phyloP scores from a whole-genome alignment of 116 monocot species.

The Cymodocea nodosa region DNA sequence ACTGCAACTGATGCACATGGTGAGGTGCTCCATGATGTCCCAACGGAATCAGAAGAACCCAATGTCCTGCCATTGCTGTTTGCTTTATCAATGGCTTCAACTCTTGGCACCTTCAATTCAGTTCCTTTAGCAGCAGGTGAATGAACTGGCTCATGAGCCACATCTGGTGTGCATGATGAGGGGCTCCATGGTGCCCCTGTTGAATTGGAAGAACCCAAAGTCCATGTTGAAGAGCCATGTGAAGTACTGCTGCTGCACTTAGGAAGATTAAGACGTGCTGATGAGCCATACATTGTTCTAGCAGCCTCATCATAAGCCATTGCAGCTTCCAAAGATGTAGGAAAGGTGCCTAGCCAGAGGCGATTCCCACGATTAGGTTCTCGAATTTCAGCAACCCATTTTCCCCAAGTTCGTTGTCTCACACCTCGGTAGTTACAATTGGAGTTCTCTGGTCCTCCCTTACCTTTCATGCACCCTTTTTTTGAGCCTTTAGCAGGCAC shows the following conservation, averaged over 20 bases:
- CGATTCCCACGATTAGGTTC: conserved; percentile 9
- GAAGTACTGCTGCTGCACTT: conserved; percentile 6
- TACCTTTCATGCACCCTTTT: conserved; percentile 43
- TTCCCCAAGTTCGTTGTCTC: conserved; percentile 19
- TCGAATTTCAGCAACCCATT: conserved; percentile 16
- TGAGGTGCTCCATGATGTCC: too few relatives aligned
- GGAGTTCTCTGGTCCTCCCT: conserved; percentile 31
- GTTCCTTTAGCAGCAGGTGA: not conserved
- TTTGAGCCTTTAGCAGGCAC: conserved; percentile 38
- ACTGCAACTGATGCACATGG: not conserved
- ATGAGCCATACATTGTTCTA: conserved; percentile 8
- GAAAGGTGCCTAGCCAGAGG: conserved; percentile 14
- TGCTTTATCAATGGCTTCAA: not conserved
- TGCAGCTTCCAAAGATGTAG: conserved; percentile 13
- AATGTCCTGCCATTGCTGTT: not conserved
- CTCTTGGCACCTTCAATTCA: not conserved
- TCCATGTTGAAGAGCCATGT: not conserved
- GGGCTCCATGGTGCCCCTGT: not conserved
- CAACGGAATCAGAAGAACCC: too few relatives aligned
- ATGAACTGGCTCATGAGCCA: not conserved
- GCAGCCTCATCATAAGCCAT: conserved; percentile 14
- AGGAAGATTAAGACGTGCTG: conserved; percentile 17
- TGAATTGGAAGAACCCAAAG: not conserved
- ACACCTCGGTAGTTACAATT: conserved; percentile 13
- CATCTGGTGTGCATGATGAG: not conserved